Percentiles rank a stretch among this genome's conserved stretches.
phyloP scores from a whole-genome alignment of 2,329 filamentous ascomycete species.

The Aspergillus cejpii region DNA sequence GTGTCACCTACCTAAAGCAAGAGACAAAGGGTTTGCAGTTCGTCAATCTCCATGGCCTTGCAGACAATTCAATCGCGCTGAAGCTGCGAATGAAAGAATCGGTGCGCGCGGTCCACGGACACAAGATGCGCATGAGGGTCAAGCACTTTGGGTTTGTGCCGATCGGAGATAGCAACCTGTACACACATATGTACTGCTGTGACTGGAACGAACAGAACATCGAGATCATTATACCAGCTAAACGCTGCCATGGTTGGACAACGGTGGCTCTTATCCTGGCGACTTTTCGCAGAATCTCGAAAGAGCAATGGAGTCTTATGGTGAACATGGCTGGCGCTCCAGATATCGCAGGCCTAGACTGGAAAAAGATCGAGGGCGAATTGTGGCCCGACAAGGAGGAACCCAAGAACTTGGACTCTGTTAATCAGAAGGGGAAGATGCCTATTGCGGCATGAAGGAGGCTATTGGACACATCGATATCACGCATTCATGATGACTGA shows the following conservation, averaged over 20 bases:
- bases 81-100: slow-evolving; percentile 15
- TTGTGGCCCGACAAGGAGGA: slow-evolving; percentile 4
- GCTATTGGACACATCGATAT: not conserved
- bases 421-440: not conserved
- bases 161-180: slow-evolving; percentile 15
- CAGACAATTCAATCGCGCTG: slow-evolving; percentile 24
- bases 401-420: not conserved
- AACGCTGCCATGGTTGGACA: slow-evolving; percentile 21
- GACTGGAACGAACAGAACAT: slow-evolving; percentile 15
- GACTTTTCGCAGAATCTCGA: slow-evolving; percentile 22
- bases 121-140: slow-evolving; percentile 16
- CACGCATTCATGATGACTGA: not conserved
- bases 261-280: slow-evolving; percentile 25
- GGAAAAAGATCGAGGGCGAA: slow-evolving; percentile 15
- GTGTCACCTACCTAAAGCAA: slow-evolving; percentile 11
- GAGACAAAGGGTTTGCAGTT: slow-evolving; percentile 18
- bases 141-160: slow-evolving; percentile 18
- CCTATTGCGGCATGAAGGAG: not conserved
- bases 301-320: slow-evolving; percentile 19
- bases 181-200: slow-evolving; percentile 16
- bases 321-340: slow-evolving; percentile 12
- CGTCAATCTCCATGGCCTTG: slow-evolving; percentile 26
- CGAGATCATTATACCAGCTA: slow-evolving; percentile 21
- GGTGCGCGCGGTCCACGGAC: slow-evolving; percentile 10
- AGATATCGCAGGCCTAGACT: slow-evolving; percentile 21